Percentiles rank a stretch among this genome's conserved stretches.
Evolutionary conservation across 2,329 filamentous ascomycete species (phyloP).

Genomic region (Arthroderma sp.): DNA sequence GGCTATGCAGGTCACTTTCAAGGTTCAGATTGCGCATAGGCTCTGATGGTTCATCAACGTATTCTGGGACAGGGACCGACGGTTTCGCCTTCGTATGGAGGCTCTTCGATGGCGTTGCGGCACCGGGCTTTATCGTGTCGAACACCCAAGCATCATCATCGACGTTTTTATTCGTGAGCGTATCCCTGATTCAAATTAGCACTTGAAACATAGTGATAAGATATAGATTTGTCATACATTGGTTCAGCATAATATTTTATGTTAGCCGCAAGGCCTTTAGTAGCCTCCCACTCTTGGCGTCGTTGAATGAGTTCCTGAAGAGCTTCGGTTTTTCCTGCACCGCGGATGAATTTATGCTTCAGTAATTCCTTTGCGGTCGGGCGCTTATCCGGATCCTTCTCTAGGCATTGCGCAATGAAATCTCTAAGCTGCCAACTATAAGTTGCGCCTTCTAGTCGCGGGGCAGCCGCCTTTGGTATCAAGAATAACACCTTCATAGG

Average conservation of each 20-base stretch:
- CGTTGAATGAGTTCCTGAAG: slow-evolving; percentile 75
- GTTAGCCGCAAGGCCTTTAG: slow-evolving; percentile 55
- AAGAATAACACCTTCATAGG: slow-evolving; percentile 90
- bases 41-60: slow-evolving; percentile 28
- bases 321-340: slow-evolving; percentile 75
- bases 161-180: slow-evolving; percentile 47
- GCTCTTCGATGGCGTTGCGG: slow-evolving; percentile 46
- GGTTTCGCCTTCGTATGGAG: slow-evolving; percentile 39
- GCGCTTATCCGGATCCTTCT: slow-evolving; percentile 78
- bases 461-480: slow-evolving; percentile 78
- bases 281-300: slow-evolving; percentile 69
- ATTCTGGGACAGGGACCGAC: slow-evolving; percentile 26
- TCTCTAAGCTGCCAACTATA: slow-evolving; percentile 90
- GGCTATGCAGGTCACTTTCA: slow-evolving; percentile 34
- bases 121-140: slow-evolving; percentile 70
- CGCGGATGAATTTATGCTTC: slow-evolving; percentile 75
- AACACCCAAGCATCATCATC: slow-evolving; percentile 89
- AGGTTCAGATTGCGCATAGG: slow-evolving; percentile 31
- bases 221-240: slow-evolving; percentile 37
- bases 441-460: slow-evolving; percentile 63
- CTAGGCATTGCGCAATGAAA: slow-evolving; percentile 78
- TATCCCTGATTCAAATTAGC: slow-evolving; percentile 39
- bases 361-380: slow-evolving; percentile 78
- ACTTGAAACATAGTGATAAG: neutral
- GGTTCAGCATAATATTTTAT: slow-evolving; percentile 91